A percentile compares a stretch with the other conserved stretches of the same genome.
Evolutionary conservation across 495 filamentous ascomycete species (phyloP).

Genomic region (Chaetomium tenue): DNA sequence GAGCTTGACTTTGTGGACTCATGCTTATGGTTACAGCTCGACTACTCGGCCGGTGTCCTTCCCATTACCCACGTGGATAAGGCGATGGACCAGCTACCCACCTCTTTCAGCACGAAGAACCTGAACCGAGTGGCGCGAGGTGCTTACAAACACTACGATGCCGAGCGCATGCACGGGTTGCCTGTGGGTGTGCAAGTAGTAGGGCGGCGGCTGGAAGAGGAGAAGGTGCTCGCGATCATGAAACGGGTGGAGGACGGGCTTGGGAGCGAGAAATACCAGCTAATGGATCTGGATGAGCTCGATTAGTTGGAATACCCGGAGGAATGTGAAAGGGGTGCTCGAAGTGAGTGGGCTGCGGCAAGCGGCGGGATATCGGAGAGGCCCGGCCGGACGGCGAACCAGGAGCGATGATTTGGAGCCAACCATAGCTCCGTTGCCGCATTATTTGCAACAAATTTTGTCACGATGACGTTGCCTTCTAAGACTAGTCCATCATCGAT

Average conservation of each 20-base stretch:
- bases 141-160: conserved; percentile 87
- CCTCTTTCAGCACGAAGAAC: conserved; percentile 56
- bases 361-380: conserved; percentile 9
- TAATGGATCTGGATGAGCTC: conserved; percentile 51
- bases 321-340: neutral
- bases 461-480: neutral
- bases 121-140: conserved; percentile 77
- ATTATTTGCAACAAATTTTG: neutral
- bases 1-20: neutral
- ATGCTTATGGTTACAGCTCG: conserved; percentile 51
- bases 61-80: conserved; percentile 84
- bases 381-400: neutral
- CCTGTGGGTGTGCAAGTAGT: conserved; percentile 87
- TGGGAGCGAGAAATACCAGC: conserved; percentile 62
- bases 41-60: conserved; percentile 82
- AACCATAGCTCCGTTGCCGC: too few species aligned
- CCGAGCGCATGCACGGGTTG: conserved; percentile 76
- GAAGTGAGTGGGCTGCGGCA: neutral
- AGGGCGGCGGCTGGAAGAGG: conserved; percentile 80
- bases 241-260: conserved; percentile 69
- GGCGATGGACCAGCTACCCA: conserved; percentile 61
- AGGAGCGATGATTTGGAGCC: neutral
- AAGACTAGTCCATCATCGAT: neutral
- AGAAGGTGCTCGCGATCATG: conserved; percentile 89
- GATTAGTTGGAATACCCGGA: conserved; percentile 18